phyloP scores from a whole-genome alignment of 1,284 basidiomycete genomes.

The Cutaneotrichosporon cavernicola region DNA sequence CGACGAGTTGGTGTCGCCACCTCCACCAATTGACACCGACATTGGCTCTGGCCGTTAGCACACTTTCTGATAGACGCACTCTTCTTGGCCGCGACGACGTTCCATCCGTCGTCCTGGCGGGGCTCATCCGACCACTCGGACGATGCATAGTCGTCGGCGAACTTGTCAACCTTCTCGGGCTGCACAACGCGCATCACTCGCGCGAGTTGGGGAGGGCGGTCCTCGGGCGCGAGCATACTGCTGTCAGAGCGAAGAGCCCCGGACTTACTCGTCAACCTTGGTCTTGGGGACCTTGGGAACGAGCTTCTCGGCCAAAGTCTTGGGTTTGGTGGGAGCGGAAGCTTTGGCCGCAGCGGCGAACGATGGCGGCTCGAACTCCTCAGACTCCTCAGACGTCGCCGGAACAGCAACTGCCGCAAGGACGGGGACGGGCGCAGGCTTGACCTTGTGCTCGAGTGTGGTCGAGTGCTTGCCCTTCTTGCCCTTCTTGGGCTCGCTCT shows the following conservation, averaged over 20 bases:
- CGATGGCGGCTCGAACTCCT: conserved; percentile 1
- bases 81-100: conserved; percentile 44
- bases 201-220: conserved; percentile 40
- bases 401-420: background rate
- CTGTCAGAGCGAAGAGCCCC: conserved; percentile 11
- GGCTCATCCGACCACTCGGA: conserved; percentile 22
- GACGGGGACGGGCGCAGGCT: background rate
- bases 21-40: conserved; percentile 31
- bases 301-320: conserved; percentile 46
- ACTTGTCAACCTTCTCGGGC: conserved; percentile 16
- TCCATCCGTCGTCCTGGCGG: conserved; percentile 42
- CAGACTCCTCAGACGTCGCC: background rate
- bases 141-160: conserved; percentile 34
- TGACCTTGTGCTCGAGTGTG: background rate
- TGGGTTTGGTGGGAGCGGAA: conserved; percentile 29
- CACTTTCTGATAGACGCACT: conserved; percentile 31
- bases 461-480: background rate
- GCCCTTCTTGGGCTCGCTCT: conserved; percentile 19
- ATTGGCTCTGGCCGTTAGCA: conserved; percentile 35
- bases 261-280: conserved; percentile 49
- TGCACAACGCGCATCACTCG: conserved; percentile 44
- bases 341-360: conserved; percentile 18
- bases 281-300: conserved; percentile 46
- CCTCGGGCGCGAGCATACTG: conserved; percentile 50
- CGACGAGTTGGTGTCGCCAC: background rate